Conservation (phyloP, 1,284 basidiomycete genomes). For the Ceratobasidium sp. region DNA sequence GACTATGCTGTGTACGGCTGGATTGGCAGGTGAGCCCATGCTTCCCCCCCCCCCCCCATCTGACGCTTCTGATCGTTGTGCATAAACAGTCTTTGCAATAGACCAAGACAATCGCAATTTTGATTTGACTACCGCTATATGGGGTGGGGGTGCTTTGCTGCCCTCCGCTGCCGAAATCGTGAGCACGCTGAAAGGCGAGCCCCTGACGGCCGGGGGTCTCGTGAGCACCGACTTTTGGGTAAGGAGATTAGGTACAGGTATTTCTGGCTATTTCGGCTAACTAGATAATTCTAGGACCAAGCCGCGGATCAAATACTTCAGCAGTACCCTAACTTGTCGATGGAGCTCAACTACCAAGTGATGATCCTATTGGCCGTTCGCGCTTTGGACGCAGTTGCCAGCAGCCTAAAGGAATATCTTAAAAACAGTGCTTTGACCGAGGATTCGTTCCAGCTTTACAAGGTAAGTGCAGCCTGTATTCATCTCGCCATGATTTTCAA, state of each 20-base stretch:
- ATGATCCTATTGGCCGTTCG: conserved; percentile 33
- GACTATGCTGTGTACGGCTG: conserved; percentile 24
- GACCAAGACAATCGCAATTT: conserved; percentile 41
- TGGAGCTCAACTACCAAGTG: conserved; percentile 35
- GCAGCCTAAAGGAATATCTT: conserved; percentile 29
- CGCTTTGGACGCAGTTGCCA: conserved; percentile 34
- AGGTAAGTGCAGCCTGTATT: background rate
- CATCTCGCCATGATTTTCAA: background rate
- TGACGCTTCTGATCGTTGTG: background rate
- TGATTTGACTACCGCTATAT: conserved; percentile 33
- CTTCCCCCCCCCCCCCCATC: background rate
- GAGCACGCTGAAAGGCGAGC: conserved; percentile 20
- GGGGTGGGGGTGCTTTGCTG: conserved; percentile 33
- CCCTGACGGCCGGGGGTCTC: conserved; percentile 3
- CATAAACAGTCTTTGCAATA: conserved; percentile 22
- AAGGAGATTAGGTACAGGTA: background rate
- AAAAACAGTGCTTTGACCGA: conserved; percentile 31
- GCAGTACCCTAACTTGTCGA: conserved; percentile 27
- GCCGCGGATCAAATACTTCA: conserved; percentile 27
- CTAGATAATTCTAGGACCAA: background rate
- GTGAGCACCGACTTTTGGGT: conserved; percentile 41
- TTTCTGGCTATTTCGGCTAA: background rate
- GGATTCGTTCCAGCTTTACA: conserved; percentile 35
- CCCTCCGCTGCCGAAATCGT: conserved; percentile 31
- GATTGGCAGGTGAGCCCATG: conserved; percentile 15